A percentile compares a stretch with the other conserved stretches of the same genome.
Evolutionary conservation across 2,329 filamentous ascomycete species (phyloP).

Genomic region (Trematosphaeria pertusa): DNA sequence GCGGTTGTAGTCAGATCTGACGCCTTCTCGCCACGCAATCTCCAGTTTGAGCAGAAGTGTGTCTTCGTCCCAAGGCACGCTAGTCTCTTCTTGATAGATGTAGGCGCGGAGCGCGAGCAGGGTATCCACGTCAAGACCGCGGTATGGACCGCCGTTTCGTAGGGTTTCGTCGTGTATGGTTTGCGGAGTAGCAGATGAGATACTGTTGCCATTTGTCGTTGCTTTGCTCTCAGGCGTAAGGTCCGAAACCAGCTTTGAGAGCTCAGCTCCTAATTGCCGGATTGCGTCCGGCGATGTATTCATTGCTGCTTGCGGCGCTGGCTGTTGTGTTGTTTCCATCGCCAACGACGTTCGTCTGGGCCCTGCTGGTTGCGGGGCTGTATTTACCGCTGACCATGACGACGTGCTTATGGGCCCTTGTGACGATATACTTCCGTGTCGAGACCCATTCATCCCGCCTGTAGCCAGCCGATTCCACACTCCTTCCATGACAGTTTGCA

Average conservation of each 20-base stretch:
- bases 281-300: slow-evolving; percentile 30
- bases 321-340: slow-evolving; percentile 20
- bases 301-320: slow-evolving; percentile 28
- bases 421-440: slow-evolving; percentile 20
- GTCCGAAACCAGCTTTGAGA: slow-evolving; percentile 36
- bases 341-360: slow-evolving; percentile 11
- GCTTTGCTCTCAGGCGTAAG: slow-evolving; percentile 30
- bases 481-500: slow-evolving; percentile 29
- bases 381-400: slow-evolving; percentile 10
- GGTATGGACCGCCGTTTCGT: slow-evolving; percentile 29
- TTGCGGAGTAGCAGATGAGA: slow-evolving; percentile 1
- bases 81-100: slow-evolving; percentile 36
- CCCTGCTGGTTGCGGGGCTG: slow-evolving; percentile 4
- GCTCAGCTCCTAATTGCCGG: slow-evolving; percentile 34
- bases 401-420: slow-evolving; percentile 13
- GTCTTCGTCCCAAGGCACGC: slow-evolving; percentile 35
- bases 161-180: slow-evolving; percentile 25
- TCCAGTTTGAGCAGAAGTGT: slow-evolving; percentile 38
- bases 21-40: slow-evolving; percentile 38
- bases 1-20: slow-evolving; percentile 34
- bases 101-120: slow-evolving; percentile 39
- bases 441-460: slow-evolving; percentile 21
- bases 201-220: slow-evolving; percentile 1
- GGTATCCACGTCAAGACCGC: slow-evolving; percentile 39
- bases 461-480: slow-evolving; percentile 30